Conservation (phyloP, 2,329 filamentous ascomycete genomes). For the Parascedosporium putredinis region DNA sequence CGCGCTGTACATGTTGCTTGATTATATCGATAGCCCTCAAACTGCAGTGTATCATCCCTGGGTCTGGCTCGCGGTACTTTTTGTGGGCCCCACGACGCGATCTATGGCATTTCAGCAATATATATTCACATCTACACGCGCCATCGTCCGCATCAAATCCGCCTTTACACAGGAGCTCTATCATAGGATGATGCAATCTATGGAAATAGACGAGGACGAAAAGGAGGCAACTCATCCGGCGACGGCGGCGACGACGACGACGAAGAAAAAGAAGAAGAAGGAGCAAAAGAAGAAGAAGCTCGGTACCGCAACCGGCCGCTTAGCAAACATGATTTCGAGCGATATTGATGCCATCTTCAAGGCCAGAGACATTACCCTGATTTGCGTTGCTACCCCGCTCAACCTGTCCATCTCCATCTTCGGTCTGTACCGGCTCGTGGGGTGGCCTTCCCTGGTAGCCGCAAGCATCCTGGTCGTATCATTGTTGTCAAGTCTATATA, state of each 20-base stretch:
- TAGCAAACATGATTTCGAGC: constrained; percentile 48
- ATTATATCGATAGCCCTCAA: constrained; percentile 33
- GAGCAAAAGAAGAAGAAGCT: constrained; percentile 15
- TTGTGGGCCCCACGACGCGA: constrained; percentile 32
- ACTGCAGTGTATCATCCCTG: constrained; percentile 35
- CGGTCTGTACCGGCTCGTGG: constrained; percentile 44
- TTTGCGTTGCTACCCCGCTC: constrained; percentile 32
- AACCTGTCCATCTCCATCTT: constrained; percentile 36
- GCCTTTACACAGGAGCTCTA: constrained; percentile 50
- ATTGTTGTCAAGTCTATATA: constrained; percentile 37
- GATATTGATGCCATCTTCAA: constrained; percentile 45
- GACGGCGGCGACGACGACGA: too few species aligned
- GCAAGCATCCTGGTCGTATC: constrained; percentile 34
- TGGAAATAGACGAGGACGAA: constrained; percentile 40
- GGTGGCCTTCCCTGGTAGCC: constrained; percentile 44
- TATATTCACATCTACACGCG: constrained; percentile 41
- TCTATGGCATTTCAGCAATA: constrained; percentile 46
- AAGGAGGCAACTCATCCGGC: constrained; percentile 18
- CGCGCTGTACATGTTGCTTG: constrained; percentile 40
- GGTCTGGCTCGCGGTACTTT: constrained; percentile 44
- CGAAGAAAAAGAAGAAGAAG: constrained; percentile 30
- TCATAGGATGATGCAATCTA: constrained; percentile 41
- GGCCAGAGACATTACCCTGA: constrained; percentile 39
- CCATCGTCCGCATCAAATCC: constrained; percentile 43
- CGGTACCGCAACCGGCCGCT: constrained; percentile 35